Evolutionary conservation across 2,329 filamentous ascomycete genomes (phyloP), one percentile per base, ranked within the genome.

Genomic region (Ciborinia camelliae): DNA sequence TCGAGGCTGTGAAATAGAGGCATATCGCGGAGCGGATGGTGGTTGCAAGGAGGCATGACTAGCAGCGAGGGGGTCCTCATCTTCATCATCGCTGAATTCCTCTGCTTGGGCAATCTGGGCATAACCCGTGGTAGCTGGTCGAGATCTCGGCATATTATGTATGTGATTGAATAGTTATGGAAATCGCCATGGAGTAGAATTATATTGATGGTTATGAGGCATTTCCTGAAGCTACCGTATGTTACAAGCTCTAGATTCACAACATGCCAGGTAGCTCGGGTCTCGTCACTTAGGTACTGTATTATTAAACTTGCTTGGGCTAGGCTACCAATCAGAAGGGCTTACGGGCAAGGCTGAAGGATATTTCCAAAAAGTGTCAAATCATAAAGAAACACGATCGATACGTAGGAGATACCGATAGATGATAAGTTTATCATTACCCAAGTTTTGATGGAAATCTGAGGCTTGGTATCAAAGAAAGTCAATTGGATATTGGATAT

Each of bases 51-150:
- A 84, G 37, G 81, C 79, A 68, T 82, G 81, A 67, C 79, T 79
- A 65, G 82, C 78, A 67, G 81, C 76, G 69, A 87, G 75, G 74
- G 86, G 81, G 64, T 89, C 86, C 64, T 88, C 84, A 68, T 91
- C 88, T 62, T 88, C 90, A 65, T 89, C 86, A 73, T 65, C 63
- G 41, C 63, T 65, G 50, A 89, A 82, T 71, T 89, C 86, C 74
- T 93, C 90, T 71, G 90, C 90, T 78, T 95, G 91, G 68, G 90
- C 88, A 65, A 95, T 87, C 74, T 90, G 90, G 77, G 92, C 90
- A 79, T 95, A 95, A 77, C 91, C 91, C 69, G 91, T 93, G 51
- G 89, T 90, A 65, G 89, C 83, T 67, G 89, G 90, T 66, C 74
- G 67, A 63, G 69, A 71, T 68, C 69, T 72, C 48, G 70, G 72